A percentile compares a stretch with the other conserved stretches of the same genome.
phyloP scores from a whole-genome alignment of 805 yeast species.

The Suhomyces emberorum region DNA sequence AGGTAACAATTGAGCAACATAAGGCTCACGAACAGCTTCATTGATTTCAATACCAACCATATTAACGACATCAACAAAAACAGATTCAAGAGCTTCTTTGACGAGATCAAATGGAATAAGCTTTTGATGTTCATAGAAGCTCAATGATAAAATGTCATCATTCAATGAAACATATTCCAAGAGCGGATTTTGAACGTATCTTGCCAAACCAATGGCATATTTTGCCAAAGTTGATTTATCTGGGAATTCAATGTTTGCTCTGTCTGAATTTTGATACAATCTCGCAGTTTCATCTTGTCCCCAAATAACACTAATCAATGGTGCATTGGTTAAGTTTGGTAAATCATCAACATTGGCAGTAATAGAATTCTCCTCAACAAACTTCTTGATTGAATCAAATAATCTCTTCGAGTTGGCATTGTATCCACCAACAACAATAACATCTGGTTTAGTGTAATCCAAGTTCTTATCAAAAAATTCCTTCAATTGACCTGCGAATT shows the following conservation, averaged over 20 bases:
- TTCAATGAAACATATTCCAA: slow-evolving; percentile 82
- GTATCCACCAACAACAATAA: slow-evolving; percentile 85
- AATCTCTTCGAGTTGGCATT: slow-evolving; percentile 68
- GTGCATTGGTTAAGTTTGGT: slow-evolving; percentile 39
- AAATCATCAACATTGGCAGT: slow-evolving; percentile 49
- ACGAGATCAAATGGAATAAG: slow-evolving; percentile 64
- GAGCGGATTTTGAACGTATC: slow-evolving; percentile 91
- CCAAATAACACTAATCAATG: slow-evolving; percentile 67
- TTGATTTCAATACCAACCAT: slow-evolving; percentile 93
- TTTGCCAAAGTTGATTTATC: slow-evolving; percentile 77
- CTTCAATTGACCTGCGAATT: slow-evolving; percentile 60
- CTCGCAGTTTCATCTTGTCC: slow-evolving; percentile 93
- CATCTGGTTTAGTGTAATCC: slow-evolving; percentile 65
- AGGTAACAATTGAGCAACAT: slow-evolving; percentile 66
- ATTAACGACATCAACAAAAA: slow-evolving; percentile 85
- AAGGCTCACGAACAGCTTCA: slow-evolving; percentile 75
- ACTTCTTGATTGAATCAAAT: slow-evolving; percentile 50
- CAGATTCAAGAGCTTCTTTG: slow-evolving; percentile 66
- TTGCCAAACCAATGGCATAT: slow-evolving; percentile 85
- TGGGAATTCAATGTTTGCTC: slow-evolving; percentile 76
- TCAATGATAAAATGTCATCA: slow-evolving; percentile 65
- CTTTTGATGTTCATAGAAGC: slow-evolving; percentile 71
- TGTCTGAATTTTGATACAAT: slow-evolving; percentile 73
- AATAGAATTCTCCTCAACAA: slow-evolving; percentile 55
- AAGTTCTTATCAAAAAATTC: slow-evolving; percentile 61